These are phyloP conservation scores for Clonostachys rhizophaga DNA, from an alignment of 2,329 filamentous ascomycete genomes.

Conservation along the genomic window DNA sequence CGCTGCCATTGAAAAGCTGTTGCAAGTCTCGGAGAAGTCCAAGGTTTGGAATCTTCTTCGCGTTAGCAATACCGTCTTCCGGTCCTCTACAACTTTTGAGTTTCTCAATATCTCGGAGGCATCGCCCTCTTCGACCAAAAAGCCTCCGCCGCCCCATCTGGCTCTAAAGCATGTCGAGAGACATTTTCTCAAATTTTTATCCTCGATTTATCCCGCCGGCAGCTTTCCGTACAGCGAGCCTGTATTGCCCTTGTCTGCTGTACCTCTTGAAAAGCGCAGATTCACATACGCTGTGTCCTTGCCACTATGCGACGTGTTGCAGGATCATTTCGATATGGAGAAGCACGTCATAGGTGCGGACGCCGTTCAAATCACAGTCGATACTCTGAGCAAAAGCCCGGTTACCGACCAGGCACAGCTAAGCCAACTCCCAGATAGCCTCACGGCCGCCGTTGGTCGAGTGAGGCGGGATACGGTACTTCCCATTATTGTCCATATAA, in stretches of 20 bases:
- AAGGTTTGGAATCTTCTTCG: conserved; percentile 55
- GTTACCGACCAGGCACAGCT: not conserved
- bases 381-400: not conserved
- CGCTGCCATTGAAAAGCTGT: conserved; percentile 58
- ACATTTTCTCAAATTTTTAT: conserved; percentile 66
- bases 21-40: conserved; percentile 49
- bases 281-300: conserved; percentile 67
- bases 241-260: conserved; percentile 59
- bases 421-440: not conserved
- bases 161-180: conserved; percentile 64
- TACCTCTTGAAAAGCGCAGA: conserved; percentile 53
- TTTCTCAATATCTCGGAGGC: conserved; percentile 67
- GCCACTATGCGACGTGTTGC: conserved; percentile 50
- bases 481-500: not conserved
- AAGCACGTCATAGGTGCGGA: conserved; percentile 39
- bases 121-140: conserved; percentile 2
- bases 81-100: conserved; percentile 67
- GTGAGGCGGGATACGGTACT: not conserved
- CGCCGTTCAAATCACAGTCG: not conserved
- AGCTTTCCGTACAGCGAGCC: conserved; percentile 56
- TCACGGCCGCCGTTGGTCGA: not conserved
- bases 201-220: conserved; percentile 50
- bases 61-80: conserved; percentile 52
- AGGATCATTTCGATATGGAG: conserved; percentile 53
- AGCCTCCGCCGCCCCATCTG: conserved; percentile 50